These are phyloP conservation scores for Crepidotus sp. DNA, from an alignment of 1,284 basidiomycete genomes.

Conservation along the genomic window DNA sequence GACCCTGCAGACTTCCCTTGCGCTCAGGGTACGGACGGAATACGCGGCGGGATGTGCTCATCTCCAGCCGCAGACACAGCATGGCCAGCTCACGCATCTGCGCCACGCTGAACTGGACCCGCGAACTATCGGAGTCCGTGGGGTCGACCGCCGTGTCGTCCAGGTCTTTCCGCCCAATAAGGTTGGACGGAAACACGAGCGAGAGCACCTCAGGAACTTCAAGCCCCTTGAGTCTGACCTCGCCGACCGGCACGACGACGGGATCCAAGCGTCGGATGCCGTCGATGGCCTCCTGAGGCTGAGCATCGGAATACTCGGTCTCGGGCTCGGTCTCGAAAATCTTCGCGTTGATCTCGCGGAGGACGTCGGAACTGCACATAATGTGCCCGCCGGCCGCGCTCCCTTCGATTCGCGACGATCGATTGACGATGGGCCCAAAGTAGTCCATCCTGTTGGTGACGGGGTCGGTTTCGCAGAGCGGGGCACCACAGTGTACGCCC, in stretches of 20 bases:
- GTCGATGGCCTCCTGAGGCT: slow-evolving; percentile 53
- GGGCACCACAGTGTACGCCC: slow-evolving; percentile 93
- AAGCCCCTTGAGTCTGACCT: slow-evolving; percentile 89
- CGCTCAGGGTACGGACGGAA: slow-evolving; percentile 43
- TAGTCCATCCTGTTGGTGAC: slow-evolving; percentile 98
- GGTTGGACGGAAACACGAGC: slow-evolving; percentile 71
- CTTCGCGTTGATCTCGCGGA: slow-evolving; percentile 71
- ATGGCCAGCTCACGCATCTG: slow-evolving; percentile 74
- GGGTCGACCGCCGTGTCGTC: slow-evolving; percentile 37
- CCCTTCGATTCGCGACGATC: slow-evolving; percentile 79
- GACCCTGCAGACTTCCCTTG: slow-evolving; percentile 40
- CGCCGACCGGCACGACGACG: slow-evolving; percentile 72
- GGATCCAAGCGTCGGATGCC: slow-evolving; percentile 72
- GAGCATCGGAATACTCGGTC: slow-evolving; percentile 43
- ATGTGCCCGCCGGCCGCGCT: slow-evolving; percentile 92
- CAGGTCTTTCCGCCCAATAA: slow-evolving; percentile 63
- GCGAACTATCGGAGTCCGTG: slow-evolving; percentile 1
- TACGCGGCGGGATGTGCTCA: slow-evolving; percentile 60
- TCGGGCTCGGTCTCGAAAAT: slow-evolving; percentile 47
- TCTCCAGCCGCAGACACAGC: slow-evolving; percentile 79
- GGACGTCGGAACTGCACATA: slow-evolving; percentile 85
- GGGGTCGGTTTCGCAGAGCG: slow-evolving; percentile 89
- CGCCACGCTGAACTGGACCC: slow-evolving; percentile 61
- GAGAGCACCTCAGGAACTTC: slow-evolving; percentile 86
- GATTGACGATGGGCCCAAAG: slow-evolving; percentile 90